Evolutionary conservation across 1,284 basidiomycete species (phyloP).

Genomic region (Apiotrichum laibachii): DNA sequence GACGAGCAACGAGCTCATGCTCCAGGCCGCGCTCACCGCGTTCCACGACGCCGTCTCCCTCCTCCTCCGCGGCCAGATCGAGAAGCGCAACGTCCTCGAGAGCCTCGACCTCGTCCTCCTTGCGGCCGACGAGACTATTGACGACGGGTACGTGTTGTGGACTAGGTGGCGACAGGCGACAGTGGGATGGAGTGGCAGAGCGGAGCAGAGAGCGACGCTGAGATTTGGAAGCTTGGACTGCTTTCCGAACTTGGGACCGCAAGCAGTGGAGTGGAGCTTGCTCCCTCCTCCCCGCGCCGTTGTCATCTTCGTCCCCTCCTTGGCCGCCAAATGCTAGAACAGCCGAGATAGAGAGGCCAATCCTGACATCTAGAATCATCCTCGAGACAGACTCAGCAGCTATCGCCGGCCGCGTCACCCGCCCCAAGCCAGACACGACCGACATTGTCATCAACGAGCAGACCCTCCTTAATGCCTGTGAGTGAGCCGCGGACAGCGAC

Average conservation of each 20-base stretch:
- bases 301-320: not conserved
- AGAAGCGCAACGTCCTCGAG: slow-evolving; percentile 92
- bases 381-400: slow-evolving; percentile 94
- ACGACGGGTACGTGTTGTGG: slow-evolving; percentile 83
- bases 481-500: slow-evolving; percentile 17
- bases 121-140: slow-evolving; percentile 94
- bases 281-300: not conserved
- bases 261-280: not conserved
- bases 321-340: not conserved
- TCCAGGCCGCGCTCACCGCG: slow-evolving; percentile 75
- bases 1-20: slow-evolving; percentile 94
- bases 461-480: slow-evolving; percentile 79
- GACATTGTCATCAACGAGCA: slow-evolving; percentile 99
- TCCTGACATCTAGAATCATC: slow-evolving; percentile 68
- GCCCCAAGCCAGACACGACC: slow-evolving; percentile 86
- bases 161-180: not conserved
- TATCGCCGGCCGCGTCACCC: slow-evolving; percentile 89
- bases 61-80: slow-evolving; percentile 85
- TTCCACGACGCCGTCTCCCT: slow-evolving; percentile 83
- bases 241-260: not conserved
- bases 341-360: too few relatives aligned
- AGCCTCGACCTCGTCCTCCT: slow-evolving; percentile 90
- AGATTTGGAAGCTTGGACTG: too few relatives aligned
- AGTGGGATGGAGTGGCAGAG: too few relatives aligned
- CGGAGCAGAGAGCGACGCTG: too few relatives aligned